phyloP scores from a whole-genome alignment of 805 yeast species.

The Myxozyma sirexii region DNA sequence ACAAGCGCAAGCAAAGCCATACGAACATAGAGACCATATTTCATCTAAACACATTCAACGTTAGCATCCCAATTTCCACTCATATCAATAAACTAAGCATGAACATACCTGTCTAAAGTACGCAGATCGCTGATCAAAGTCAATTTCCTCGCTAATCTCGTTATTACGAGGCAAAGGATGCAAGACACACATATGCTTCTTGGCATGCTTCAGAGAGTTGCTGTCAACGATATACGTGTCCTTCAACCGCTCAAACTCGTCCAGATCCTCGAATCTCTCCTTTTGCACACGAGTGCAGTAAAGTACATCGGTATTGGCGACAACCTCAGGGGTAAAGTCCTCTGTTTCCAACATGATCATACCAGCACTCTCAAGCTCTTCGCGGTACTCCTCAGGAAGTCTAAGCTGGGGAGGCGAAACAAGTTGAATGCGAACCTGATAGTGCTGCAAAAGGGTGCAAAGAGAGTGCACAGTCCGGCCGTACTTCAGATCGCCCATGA shows the following conservation, averaged over 20 bases:
- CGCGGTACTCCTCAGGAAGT: conserved; percentile 73
- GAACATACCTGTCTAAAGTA: conserved; percentile 83
- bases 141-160: conserved; percentile 97
- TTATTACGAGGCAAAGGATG: conserved; percentile 98
- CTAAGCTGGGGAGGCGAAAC: conserved; percentile 88
- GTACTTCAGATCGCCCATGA: conserved; percentile 97
- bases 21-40: conserved; percentile 96
- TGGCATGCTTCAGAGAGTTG: conserved; percentile 85
- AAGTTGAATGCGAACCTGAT: conserved; percentile 89
- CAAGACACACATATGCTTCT: conserved; percentile 98
- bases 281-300: conserved; percentile 98
- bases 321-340: conserved; percentile 77
- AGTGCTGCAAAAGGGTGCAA: conserved; percentile 84
- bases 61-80: conserved; percentile 9
- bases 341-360: conserved; percentile 75
- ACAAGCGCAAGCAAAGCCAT: conserved; percentile 99
- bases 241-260: conserved; percentile 83
- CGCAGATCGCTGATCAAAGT: conserved; percentile 98
- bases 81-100: not conserved
- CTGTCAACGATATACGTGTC: conserved; percentile 92
- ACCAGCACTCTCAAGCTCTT: conserved; percentile 65
- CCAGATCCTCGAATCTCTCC: conserved; percentile 82
- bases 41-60: conserved; percentile 57
- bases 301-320: conserved; percentile 88
- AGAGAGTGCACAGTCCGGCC: conserved; percentile 99